phyloP scores from a whole-genome alignment of 495 filamentous ascomycete species.

The Penicillium malachiteum region DNA sequence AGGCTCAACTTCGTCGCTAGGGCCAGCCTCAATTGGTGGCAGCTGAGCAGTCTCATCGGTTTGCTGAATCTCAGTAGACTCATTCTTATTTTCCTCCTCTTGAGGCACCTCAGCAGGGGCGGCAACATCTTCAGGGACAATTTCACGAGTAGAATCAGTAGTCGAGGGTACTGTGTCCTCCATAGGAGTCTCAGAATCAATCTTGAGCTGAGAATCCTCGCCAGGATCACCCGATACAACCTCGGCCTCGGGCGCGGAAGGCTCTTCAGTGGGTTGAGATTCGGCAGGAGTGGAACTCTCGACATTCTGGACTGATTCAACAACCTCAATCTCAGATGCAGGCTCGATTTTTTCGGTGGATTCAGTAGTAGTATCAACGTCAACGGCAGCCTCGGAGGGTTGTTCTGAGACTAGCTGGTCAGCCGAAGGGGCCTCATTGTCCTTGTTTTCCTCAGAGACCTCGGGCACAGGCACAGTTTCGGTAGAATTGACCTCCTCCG shows the following conservation, averaged over 20 bases:
- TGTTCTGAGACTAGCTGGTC: background rate
- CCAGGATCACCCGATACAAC: background rate
- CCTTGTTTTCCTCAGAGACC: conserved; percentile 2
- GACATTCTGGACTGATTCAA: background rate
- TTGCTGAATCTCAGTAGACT: conserved; percentile 9
- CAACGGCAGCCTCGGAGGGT: background rate
- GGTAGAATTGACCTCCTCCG: conserved; percentile 5
- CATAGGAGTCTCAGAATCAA: conserved; percentile 1
- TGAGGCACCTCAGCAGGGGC: background rate
- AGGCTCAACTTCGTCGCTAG: background rate
- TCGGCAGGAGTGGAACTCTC: background rate
- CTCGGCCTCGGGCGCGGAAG: background rate
- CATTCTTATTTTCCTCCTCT: conserved; percentile 1
- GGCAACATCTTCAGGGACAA: background rate
- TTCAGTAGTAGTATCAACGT: background rate
- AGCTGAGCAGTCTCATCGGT: background rate
- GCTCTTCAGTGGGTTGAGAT: background rate
- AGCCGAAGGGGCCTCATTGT: background rate
- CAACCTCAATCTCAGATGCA: background rate
- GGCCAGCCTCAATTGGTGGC: too few relatives aligned
- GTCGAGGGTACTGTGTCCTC: background rate
- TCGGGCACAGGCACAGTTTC: conserved; percentile 1
- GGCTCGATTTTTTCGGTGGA: background rate
- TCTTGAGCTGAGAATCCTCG: conserved; percentile 1
- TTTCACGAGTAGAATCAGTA: conserved; percentile 1